Evolutionary conservation across 2,329 filamentous ascomycete species (phyloP).

Genomic region (Rutstroemia sp.): DNA sequence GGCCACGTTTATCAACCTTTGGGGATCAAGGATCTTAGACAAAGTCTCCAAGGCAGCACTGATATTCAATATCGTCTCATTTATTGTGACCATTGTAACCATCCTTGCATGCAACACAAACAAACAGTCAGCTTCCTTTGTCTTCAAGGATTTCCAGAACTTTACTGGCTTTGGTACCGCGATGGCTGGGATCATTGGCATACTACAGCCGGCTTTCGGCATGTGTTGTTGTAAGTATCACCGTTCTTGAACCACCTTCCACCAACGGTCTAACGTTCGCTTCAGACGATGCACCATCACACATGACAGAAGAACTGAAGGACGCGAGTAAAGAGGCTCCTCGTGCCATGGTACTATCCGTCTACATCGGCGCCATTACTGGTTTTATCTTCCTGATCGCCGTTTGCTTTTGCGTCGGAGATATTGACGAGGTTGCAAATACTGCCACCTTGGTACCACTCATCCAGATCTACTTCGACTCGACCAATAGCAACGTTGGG

Average conservation of each 20-base stretch:
- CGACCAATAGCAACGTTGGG: conserved; percentile 36
- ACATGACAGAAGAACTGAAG: conserved; percentile 50
- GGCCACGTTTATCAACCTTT: conserved; percentile 41
- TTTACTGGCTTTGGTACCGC: conserved; percentile 42
- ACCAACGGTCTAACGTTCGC: background rate
- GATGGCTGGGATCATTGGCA: conserved; percentile 45
- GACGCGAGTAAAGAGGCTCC: conserved; percentile 44
- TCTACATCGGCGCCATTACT: conserved; percentile 39
- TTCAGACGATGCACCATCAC: conserved; percentile 33
- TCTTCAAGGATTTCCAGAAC: conserved; percentile 48
- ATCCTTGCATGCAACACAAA: conserved; percentile 46
- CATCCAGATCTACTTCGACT: conserved; percentile 43
- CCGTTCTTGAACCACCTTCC: background rate
- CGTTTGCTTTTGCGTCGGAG: conserved; percentile 44
- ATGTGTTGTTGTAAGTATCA: conserved; percentile 39
- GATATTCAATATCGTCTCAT: conserved; percentile 45
- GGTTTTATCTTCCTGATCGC: conserved; percentile 42
- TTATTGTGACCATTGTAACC: conserved; percentile 43
- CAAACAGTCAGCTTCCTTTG: conserved; percentile 46
- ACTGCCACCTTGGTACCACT: conserved; percentile 40
- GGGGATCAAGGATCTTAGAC: conserved; percentile 42
- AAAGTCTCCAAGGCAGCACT: conserved; percentile 42
- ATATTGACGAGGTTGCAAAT: conserved; percentile 36
- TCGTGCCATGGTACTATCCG: conserved; percentile 39
- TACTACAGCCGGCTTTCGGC: conserved; percentile 46